Conservation (phyloP, 208 protist species). For the Tritrichomonas musculus region DNA sequence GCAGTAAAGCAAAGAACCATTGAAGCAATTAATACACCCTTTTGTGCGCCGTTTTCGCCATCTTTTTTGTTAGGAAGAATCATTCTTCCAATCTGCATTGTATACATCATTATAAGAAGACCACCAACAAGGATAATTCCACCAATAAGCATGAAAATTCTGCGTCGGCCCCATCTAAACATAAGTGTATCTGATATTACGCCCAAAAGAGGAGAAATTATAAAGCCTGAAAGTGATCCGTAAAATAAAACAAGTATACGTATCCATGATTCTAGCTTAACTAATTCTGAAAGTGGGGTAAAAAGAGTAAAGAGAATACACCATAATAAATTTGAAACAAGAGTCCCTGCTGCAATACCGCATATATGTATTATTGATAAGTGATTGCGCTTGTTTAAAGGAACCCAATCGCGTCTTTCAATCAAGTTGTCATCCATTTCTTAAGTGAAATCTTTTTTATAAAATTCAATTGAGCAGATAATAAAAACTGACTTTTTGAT, state of each 20-base stretch:
- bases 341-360: not conserved
- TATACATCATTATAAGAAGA: not conserved
- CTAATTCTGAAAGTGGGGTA: not conserved
- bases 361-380: not conserved
- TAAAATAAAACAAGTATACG: not conserved
- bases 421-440: no score
- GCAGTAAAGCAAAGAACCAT: no score
- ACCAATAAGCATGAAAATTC: not conserved
- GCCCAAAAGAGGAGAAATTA: not conserved
- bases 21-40: no score
- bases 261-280: not conserved
- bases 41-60: no score
- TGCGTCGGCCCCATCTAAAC: not conserved
- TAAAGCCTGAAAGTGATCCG: not conserved
- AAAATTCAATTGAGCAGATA: no score
- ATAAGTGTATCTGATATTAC: not conserved
- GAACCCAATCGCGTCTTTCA: constrained; percentile 22
- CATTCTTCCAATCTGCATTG: no score
- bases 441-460: no score
- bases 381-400: not conserved
- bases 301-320: not conserved
- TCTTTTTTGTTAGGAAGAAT: no score
- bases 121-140: not conserved
- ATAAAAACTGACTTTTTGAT: no score
- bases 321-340: not conserved